Evolutionary conservation across 345 rosid genomes (phyloP).

Genomic region (Combretum micranthum): DNA sequence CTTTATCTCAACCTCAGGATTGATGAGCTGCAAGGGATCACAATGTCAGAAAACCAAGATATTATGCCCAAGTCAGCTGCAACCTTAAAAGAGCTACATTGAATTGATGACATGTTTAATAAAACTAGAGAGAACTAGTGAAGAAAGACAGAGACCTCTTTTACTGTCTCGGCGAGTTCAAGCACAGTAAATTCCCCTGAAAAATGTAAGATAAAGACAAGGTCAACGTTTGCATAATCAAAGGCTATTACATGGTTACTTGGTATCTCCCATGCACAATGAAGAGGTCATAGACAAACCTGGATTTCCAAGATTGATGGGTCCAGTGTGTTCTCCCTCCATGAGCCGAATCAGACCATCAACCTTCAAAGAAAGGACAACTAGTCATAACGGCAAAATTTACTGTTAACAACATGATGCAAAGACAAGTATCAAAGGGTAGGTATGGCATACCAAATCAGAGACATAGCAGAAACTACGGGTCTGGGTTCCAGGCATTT

Average conservation of each 20-base stretch:
- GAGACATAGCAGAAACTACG: slow-evolving; percentile 97
- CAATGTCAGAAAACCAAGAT: not conserved
- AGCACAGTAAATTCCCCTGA: slow-evolving; percentile 88
- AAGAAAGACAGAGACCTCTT: slow-evolving; percentile 51
- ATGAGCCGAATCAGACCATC: slow-evolving; percentile 94
- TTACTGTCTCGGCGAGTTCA: slow-evolving; percentile 86
- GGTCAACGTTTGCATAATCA: not conserved
- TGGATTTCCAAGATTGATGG: slow-evolving; percentile 97
- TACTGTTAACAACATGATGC: not conserved
- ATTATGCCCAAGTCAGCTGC: not conserved
- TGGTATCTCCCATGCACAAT: not conserved
- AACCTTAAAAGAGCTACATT: not conserved
- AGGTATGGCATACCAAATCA: slow-evolving; percentile 57
- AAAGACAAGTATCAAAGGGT: not conserved
- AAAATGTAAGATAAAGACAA: not conserved
- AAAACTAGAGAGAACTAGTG: not conserved
- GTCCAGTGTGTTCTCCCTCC: slow-evolving; percentile 95
- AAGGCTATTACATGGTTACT: not conserved
- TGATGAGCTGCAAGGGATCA: slow-evolving; percentile 46
- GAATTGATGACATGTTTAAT: not conserved
- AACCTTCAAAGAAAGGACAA: slow-evolving; percentile 31
- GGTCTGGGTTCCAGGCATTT: slow-evolving; percentile 92
- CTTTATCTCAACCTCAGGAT: slow-evolving; percentile 67
- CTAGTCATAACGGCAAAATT: not conserved
- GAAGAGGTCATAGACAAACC: slow-evolving; percentile 24